Base-by-base conservation (phyloP, 2,329 filamentous ascomycete genomes). In the Graphilbum sp. region DNA sequence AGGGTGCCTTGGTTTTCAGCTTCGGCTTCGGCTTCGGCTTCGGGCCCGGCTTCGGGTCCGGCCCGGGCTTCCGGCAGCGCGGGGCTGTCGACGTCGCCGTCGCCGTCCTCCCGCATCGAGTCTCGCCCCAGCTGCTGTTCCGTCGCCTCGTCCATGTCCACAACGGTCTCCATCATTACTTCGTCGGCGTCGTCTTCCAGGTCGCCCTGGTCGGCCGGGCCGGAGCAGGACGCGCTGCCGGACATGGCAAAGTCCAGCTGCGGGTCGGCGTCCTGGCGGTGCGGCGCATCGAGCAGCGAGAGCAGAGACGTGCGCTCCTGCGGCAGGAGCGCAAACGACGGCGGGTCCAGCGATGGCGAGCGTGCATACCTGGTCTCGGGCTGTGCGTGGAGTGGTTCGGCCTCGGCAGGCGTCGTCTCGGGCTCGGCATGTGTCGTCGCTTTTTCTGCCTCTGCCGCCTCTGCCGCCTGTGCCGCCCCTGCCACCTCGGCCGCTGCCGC, bases 301-400 rank as follows among this genome's bases (percentile, higher is more conserved):
- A 73, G 59, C 4, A 78, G 61, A 2, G 72, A 78, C 6, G 65
- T 67, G 32, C 72, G 67, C 47, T 66, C 60, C 43, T 71, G 62
- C 5, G 59, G 56, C 13, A 69, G 51, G 17, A 73, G 50, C 31
- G 72, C 72, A 49, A 67, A 69, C n/a, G 68, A 54, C 2, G 74
- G 73, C 17, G 72, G 72, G 13, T 78, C 73, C 31, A 72, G 65
- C 0, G 73, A 77, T 12, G 73, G 73, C 2, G 72, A 75, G 43
- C 72, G 63, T 12, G 71, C 64, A 51, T 66, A 75, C 45, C 58
- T 57, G 21, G 58, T 53, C n/a, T n/a, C n/a, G n/a, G n/a, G n/a
- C n/a, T n/a, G n/a, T n/a, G 11, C 21, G 21, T 24, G 11, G 21
- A 11, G 11, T 24, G 21, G 6, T 11, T 24, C 21, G 6, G 21